phyloP scores from a whole-genome alignment of 805 yeast species.

The Metschnikowia kofuensis region DNA sequence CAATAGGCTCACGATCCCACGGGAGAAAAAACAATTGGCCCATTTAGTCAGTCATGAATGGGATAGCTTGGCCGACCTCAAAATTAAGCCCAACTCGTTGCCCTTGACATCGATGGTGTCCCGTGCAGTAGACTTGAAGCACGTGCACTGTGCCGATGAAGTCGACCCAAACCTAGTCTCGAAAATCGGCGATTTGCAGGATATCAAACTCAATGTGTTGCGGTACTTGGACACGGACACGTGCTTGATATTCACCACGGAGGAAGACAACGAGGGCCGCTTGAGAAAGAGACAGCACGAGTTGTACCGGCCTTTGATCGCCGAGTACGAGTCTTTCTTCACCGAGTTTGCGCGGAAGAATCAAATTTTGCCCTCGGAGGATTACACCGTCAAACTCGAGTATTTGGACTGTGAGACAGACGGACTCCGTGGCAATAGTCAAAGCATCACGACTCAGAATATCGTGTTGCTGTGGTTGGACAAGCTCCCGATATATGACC shows the following conservation, averaged over 20 bases:
- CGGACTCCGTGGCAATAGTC: constrained; percentile 80
- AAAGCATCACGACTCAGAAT: constrained; percentile 53
- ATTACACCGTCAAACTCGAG: constrained; percentile 40
- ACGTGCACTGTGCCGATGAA: constrained; percentile 33
- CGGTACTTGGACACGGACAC: constrained; percentile 95
- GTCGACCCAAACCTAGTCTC: constrained; percentile 45
- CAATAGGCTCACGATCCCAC: constrained; percentile 62
- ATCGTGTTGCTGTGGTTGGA: constrained; percentile 67
- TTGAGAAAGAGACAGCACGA: constrained; percentile 79
- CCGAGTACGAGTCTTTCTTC: constrained; percentile 60
- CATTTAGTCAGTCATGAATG: constrained; percentile 82
- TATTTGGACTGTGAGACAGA: constrained; percentile 76
- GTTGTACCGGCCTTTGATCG: constrained; percentile 70
- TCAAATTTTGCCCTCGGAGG: constrained; percentile 22
- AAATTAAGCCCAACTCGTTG: constrained; percentile 70
- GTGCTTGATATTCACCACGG: constrained; percentile 79
- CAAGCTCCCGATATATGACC: constrained; percentile 65
- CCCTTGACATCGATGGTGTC: constrained; percentile 88
- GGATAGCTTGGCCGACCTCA: constrained; percentile 64
- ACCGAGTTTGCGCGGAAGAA: constrained; percentile 35
- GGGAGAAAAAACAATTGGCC: constrained; percentile 59
- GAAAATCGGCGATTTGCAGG: constrained; percentile 60
- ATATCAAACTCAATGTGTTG: constrained; percentile 58
- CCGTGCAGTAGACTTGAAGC: constrained; percentile 73
- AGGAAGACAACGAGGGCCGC: constrained; percentile 75